Percentiles rank a stretch among this genome's conserved stretches.
Conservation (phyloP, 148 eudicot species). For the Persicaria maculosa region DNA sequence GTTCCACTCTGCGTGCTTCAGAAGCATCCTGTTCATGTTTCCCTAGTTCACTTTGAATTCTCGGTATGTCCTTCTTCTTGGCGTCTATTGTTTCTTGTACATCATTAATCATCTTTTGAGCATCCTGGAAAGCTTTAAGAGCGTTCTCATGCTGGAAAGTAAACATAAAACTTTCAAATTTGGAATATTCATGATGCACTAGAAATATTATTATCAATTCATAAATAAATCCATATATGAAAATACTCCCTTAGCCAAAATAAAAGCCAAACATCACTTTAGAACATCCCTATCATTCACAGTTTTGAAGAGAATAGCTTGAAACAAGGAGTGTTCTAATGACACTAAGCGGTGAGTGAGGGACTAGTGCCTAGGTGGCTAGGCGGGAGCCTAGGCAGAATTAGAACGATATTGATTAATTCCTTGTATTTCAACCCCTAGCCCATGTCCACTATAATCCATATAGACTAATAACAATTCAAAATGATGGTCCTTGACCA, state of each 20-base stretch:
- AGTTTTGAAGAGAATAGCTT: background rate
- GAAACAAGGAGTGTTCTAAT: background rate
- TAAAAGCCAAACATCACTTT: background rate
- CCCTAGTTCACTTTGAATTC: conserved; percentile 42
- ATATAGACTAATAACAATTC: too few species aligned
- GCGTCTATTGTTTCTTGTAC: conserved; percentile 38
- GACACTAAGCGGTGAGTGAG: too few species aligned
- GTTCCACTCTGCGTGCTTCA: conserved; percentile 66
- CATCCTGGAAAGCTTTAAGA: conserved; percentile 63
- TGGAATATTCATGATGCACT: background rate
- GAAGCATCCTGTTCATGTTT: conserved; percentile 49
- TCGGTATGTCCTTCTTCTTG: conserved; percentile 40
- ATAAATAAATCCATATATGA: background rate
- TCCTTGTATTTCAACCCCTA: too few species aligned
- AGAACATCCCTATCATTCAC: background rate
- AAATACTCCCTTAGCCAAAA: background rate
- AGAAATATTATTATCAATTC: background rate
- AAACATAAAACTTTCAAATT: background rate
- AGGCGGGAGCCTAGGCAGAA: too few species aligned
- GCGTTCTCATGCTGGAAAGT: conserved; percentile 75
- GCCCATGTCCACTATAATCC: too few species aligned
- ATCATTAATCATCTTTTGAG: conserved; percentile 64
- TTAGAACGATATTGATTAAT: too few species aligned
- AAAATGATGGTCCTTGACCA: too few species aligned
- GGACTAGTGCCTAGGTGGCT: too few species aligned